These are phyloP conservation scores for Fagus crenata DNA, from an alignment of 306 rosid genomes.

Conservation along the genomic window DNA sequence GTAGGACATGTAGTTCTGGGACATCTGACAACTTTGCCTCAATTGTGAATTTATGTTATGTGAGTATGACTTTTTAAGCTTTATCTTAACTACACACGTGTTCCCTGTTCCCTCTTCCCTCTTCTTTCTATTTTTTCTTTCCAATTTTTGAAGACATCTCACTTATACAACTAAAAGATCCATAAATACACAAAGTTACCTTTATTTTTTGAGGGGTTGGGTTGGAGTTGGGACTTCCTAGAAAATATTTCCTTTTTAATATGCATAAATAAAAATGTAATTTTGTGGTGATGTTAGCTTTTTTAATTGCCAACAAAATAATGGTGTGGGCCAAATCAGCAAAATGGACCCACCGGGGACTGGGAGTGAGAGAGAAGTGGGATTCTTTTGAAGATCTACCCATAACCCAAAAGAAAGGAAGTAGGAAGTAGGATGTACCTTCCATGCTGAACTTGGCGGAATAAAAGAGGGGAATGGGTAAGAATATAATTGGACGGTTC, in stretches of 20 bases:
- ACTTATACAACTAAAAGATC: too few species aligned
- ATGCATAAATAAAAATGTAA: background rate
- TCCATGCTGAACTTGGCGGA: background rate
- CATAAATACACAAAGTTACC: too few species aligned
- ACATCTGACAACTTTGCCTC: slow-evolving; percentile 48
- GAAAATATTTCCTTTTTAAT: background rate
- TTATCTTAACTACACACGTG: slow-evolving; percentile 43
- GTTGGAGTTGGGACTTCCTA: too few species aligned
- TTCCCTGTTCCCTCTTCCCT: slow-evolving; percentile 5
- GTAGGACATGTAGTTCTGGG: slow-evolving; percentile 39
- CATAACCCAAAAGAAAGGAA: background rate
- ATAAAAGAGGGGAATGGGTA: background rate
- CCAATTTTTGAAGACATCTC: background rate
- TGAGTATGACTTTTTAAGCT: slow-evolving; percentile 26
- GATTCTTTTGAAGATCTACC: too few species aligned
- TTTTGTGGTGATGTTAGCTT: background rate
- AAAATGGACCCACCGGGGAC: too few species aligned
- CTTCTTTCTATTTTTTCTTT: slow-evolving; percentile 15
- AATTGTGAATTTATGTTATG: slow-evolving; percentile 22
- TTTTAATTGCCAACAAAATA: background rate
- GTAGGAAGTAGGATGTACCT: background rate
- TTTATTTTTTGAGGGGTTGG: background rate
- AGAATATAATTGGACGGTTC: too few species aligned
- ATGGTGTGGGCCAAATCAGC: background rate
- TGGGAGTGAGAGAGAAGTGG: too few species aligned